phyloP scores from a whole-genome alignment of 768 basidiomycete species.

The Hericium erinaceus region DNA sequence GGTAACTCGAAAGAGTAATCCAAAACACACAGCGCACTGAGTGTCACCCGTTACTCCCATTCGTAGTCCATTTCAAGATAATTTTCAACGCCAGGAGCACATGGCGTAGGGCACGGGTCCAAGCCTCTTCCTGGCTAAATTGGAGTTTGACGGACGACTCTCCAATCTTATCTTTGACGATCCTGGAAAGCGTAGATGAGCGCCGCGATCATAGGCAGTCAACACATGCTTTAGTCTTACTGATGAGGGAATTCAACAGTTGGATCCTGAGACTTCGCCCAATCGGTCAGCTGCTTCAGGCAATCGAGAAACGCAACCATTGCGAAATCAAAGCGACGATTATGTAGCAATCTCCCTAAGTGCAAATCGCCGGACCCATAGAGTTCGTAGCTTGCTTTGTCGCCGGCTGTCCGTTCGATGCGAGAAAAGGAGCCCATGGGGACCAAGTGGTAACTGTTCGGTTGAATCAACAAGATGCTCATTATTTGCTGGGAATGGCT shows the following conservation, averaged over 20 bases:
- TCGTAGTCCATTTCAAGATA: conserved; percentile 79
- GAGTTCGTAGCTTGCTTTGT: conserved; percentile 82
- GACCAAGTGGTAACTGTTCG: conserved; percentile 70
- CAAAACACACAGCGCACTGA: not conserved
- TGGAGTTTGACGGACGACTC: conserved; percentile 91
- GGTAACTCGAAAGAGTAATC: not conserved
- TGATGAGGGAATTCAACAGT: conserved; percentile 76
- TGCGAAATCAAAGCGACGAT: conserved; percentile 89
- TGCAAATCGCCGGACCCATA: conserved; percentile 93
- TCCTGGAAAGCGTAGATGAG: conserved; percentile 26
- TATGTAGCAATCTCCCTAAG: conserved; percentile 82
- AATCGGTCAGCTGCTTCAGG: conserved; percentile 83
- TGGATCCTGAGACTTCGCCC: conserved; percentile 65
- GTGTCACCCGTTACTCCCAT: conserved; percentile 54
- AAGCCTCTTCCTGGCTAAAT: conserved; percentile 90
- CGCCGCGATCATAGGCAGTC: not conserved
- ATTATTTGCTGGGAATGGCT: conserved; percentile 16
- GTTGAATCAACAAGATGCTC: conserved; percentile 1
- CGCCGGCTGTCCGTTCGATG: conserved; percentile 75
- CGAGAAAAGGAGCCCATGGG: conserved; percentile 95
- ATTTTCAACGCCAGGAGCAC: conserved; percentile 86
- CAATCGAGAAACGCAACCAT: conserved; percentile 97
- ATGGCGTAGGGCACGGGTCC: conserved; percentile 90
- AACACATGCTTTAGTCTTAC: conserved; percentile 38
- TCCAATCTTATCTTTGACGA: conserved; percentile 91